Percentiles rank a stretch among this genome's conserved stretches.
Evolutionary conservation across 164 flowering plant genomes (phyloP).

Genomic region (Brasenia schreberi): DNA sequence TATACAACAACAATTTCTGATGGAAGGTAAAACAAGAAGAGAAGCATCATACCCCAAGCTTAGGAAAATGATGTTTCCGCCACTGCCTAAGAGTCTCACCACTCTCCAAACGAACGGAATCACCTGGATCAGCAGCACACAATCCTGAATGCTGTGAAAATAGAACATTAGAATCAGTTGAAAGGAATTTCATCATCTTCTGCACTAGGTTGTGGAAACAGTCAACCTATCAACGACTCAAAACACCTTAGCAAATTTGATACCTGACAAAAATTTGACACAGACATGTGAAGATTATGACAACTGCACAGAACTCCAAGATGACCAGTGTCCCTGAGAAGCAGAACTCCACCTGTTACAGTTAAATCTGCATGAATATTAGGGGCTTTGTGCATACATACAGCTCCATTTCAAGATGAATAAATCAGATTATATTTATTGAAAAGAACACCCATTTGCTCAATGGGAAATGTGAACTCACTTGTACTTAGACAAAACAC

Average conservation of each 20-base stretch:
- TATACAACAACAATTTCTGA: background rate
- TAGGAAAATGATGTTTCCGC: constrained; percentile 38
- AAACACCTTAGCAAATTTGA: background rate
- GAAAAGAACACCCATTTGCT: no score
- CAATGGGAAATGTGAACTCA: constrained; percentile 15
- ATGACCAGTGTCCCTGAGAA: constrained; percentile 45
- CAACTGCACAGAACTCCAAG: constrained; percentile 52
- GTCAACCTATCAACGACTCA: background rate
- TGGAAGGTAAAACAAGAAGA: background rate
- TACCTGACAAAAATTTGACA: constrained; percentile 59
- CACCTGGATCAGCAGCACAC: constrained; percentile 36
- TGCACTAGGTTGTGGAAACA: background rate
- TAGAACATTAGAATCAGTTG: background rate
- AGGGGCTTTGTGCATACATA: background rate
- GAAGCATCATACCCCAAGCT: constrained; percentile 29
- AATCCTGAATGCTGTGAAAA: constrained; percentile 55
- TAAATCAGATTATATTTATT: no score
- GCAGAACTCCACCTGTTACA: constrained; percentile 43
- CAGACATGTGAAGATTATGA: constrained; percentile 46
- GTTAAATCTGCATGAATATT: background rate
- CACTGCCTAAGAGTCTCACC: constrained; percentile 58
- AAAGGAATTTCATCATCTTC: background rate
- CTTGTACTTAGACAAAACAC: constrained; percentile 43
- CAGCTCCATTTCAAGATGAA: background rate
- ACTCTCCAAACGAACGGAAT: constrained; percentile 44